Base-by-base conservation (phyloP, 1,284 basidiomycete genomes). In the Paramarasmius palmivorus region DNA sequence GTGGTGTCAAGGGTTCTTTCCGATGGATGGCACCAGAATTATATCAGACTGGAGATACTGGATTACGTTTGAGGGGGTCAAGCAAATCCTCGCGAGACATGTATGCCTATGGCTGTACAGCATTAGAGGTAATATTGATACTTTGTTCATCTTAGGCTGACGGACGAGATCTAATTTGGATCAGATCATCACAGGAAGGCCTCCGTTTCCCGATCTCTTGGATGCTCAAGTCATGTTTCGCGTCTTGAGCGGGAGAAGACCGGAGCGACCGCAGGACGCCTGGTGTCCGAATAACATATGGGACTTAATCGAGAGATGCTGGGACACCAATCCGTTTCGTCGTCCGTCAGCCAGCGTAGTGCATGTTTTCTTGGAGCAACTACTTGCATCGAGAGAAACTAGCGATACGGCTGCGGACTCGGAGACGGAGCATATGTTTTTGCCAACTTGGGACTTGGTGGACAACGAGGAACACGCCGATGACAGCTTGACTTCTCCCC, bases 71-170 rank as follows among this genome's bases (percentile, higher is more conserved):
- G 7, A 32, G 12, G 12, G 29, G 29, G 12, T 32, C 29, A 32
- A 15, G 36, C 17, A 39, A 36, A 20, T 38, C 22, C 2, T 26
- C 44, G 2, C 20, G 52, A 37, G 56, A 57, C 45, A 49, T 57
- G 29, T 57, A 52, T 42, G 52, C 56, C 9, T 49, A 52, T 37
- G 56, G 29, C 2, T 57, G 56, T 36, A 57, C 56, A 4, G 44
- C 55, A 8, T n/a, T 51, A n/a, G 56, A 57, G 56, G 56, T 57
- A 9, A 14, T 9, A 17, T 17, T 19, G 39, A 32, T 6, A 32
- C 12, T 32, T 32, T 32, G 6, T 6, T 32, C 12, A 12, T 32
- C 12, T 32, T 32, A 12, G 6, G 29, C 12, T 17, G 29, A 37
- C 2, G 36, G 15, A 40, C 36, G 22, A 15, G 20, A 4, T 4